Percentiles rank a stretch among this genome's conserved stretches.
phyloP scores from a whole-genome alignment of 176 grass and related monocot species.

The Carex pumila region DNA sequence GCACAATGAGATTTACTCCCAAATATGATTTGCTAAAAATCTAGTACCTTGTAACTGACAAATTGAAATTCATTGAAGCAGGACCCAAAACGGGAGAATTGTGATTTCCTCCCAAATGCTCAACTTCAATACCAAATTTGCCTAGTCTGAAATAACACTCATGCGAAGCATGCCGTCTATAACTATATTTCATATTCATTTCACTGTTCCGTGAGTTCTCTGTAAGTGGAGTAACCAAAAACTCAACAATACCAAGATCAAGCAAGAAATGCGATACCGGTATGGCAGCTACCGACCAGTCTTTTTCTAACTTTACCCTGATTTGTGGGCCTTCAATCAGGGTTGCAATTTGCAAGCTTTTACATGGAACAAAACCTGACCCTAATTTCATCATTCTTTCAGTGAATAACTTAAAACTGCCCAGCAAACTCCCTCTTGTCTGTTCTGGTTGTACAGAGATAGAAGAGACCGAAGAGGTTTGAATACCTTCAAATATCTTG shows the following conservation, averaged over 20 bases:
- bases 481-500: conserved; percentile 30
- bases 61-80: conserved; percentile 43
- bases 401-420: conserved; percentile 31
- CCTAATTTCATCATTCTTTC: conserved; percentile 29
- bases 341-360: conserved; percentile 40
- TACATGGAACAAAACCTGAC: conserved; percentile 33
- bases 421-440: conserved; percentile 22
- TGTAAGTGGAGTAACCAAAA: conserved; percentile 29
- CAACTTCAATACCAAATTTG: conserved; percentile 43
- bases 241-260: conserved; percentile 47
- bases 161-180: conserved; percentile 30
- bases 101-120: conserved; percentile 46
- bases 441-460: conserved; percentile 15
- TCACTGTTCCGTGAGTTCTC: conserved; percentile 35
- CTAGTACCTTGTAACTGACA: conserved; percentile 57
- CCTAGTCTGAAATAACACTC: conserved; percentile 41
- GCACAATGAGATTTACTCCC: background rate
- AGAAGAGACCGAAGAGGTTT: conserved; percentile 18
- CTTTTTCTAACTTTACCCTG: conserved; percentile 42
- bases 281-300: conserved; percentile 8
- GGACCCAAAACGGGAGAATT: conserved; percentile 57
- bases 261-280: conserved; percentile 19
- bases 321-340: conserved; percentile 45
- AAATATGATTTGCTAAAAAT: no score
- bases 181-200: conserved; percentile 32